A percentile compares a stretch with the other conserved stretches of the same genome.
These are phyloP conservation scores for Ploettnerulaceae sp. DNA, from an alignment of 2,329 filamentous ascomycete species.

Conservation along the genomic window DNA sequence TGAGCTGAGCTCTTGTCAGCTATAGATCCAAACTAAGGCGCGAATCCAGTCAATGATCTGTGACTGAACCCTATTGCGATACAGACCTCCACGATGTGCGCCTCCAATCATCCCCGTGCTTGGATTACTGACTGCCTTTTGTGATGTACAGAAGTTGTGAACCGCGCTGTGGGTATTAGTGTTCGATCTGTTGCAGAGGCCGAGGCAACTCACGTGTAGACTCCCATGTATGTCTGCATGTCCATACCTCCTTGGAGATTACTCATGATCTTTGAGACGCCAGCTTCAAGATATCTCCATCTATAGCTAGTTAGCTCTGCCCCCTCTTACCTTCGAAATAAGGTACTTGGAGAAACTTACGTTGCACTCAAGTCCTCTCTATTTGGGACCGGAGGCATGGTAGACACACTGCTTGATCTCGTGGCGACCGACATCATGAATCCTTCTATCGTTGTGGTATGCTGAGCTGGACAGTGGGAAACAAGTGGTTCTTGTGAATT, in stretches of 20 bases:
- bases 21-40: constrained; percentile 6
- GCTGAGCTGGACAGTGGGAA: neutral
- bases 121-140: constrained; percentile 74
- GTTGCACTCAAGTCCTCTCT: constrained; percentile 59
- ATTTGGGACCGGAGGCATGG: constrained; percentile 55
- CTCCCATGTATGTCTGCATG: constrained; percentile 93
- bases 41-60: constrained; percentile 12
- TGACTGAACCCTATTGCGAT: neutral
- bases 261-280: constrained; percentile 90
- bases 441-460: neutral
- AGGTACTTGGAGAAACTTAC: constrained; percentile 40
- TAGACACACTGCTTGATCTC: neutral
- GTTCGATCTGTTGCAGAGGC: neutral
- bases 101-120: constrained; percentile 41
- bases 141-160: constrained; percentile 98
- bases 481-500: neutral
- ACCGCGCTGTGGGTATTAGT: constrained; percentile 62
- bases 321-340: neutral
- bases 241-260: constrained; percentile 90
- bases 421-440: constrained; percentile 3
- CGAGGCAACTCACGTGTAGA: constrained; percentile 67
- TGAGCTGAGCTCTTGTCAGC: too few species aligned
- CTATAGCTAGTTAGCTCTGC: constrained; percentile 42
- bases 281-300: constrained; percentile 84
- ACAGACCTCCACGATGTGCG: constrained; percentile 67